Conservation (phyloP, 1,139 yeast species). For the Arxiozyma telluris region DNA sequence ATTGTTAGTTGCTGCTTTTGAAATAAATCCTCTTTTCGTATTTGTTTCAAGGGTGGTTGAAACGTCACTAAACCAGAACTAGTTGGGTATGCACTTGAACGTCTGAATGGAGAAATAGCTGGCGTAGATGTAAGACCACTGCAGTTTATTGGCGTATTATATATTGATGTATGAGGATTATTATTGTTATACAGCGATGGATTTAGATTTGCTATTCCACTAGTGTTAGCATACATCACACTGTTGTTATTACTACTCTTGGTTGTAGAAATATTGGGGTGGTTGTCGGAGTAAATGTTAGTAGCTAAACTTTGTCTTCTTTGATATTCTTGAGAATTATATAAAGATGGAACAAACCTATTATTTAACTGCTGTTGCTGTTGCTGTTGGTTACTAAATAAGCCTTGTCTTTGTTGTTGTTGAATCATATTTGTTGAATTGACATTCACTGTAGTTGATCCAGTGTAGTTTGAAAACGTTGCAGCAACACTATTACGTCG, state of each 20-base stretch:
- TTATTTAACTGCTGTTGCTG: conserved; percentile 10
- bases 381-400: conserved; percentile 8
- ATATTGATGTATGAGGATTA: not conserved
- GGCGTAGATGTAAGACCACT: conserved; percentile 3
- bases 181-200: not conserved
- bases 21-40: conserved; percentile 15
- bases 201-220: not conserved
- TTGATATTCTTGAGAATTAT: conserved; percentile 25
- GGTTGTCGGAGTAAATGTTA: conserved; percentile 11
- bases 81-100: conserved; percentile 27
- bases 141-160: not conserved
- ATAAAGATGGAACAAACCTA: conserved; percentile 11
- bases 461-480: not conserved
- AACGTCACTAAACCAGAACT: conserved; percentile 10
- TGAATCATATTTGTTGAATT: not conserved
- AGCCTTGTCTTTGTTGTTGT: conserved; percentile 20
- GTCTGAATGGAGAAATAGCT: conserved; percentile 19
- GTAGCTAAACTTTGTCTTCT: conserved; percentile 35
- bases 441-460: not conserved
- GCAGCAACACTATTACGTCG: conserved; percentile 1
- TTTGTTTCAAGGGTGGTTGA: conserved; percentile 16
- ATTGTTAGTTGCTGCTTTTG: conserved; percentile 1
- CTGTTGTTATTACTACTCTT: conserved; percentile 7
- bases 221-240: conserved; percentile 9
- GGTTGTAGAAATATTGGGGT: conserved; percentile 1